phyloP scores from a whole-genome alignment of 2,329 filamentous ascomycete genomes.

The Rosellinia necatrix region DNA sequence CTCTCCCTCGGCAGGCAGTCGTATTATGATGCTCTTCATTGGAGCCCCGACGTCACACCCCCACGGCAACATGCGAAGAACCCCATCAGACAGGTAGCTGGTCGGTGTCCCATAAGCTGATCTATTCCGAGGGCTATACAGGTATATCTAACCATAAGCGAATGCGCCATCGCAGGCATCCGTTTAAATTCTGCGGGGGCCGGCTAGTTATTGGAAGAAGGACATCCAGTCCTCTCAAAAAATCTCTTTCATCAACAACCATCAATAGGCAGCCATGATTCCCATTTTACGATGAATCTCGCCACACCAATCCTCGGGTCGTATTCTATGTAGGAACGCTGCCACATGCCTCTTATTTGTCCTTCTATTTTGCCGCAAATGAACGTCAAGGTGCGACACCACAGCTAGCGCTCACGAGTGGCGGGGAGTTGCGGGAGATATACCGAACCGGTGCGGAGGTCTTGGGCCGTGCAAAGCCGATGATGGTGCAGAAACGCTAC shows the following conservation, averaged over 20 bases:
- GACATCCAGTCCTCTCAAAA: too few relatives aligned
- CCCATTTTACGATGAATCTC: background rate
- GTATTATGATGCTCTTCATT: conserved; percentile 18
- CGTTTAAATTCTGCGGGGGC: conserved; percentile 1
- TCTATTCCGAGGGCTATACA: too few relatives aligned
- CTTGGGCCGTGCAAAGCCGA: too few relatives aligned
- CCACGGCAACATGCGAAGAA: background rate
- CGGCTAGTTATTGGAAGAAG: background rate
- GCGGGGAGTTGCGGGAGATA: too few relatives aligned
- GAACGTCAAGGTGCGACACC: background rate
- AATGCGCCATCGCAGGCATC: conserved; percentile 20
- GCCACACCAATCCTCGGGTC: background rate
- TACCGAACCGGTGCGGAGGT: too few relatives aligned
- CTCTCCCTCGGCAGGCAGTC: conserved; percentile 11
- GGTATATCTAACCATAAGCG: background rate
- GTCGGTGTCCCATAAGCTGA: too few relatives aligned
- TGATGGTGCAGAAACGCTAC: background rate
- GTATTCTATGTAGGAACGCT: too few relatives aligned
- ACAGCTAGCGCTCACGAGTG: background rate
- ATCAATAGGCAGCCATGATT: too few relatives aligned
- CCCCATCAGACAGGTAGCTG: too few relatives aligned
- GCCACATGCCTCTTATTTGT: background rate
- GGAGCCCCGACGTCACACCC: background rate
- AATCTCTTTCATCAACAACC: too few relatives aligned
- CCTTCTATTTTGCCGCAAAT: background rate